Conservation (phyloP, 2,329 filamentous ascomycete species). For the Coniochaeta hoffmannii region DNA sequence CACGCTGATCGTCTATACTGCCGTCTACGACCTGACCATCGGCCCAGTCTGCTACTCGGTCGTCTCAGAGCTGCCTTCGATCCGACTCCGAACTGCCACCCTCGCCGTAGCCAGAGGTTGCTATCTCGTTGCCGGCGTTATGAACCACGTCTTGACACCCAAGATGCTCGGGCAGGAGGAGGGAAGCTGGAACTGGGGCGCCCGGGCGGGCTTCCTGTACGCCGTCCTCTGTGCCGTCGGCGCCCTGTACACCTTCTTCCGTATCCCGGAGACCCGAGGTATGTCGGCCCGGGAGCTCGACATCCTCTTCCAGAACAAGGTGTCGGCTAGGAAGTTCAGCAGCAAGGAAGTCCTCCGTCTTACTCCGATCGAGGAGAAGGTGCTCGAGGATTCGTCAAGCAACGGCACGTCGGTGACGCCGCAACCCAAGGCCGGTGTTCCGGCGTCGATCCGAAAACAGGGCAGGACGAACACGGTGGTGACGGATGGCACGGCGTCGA, state of each 20-base stretch:
- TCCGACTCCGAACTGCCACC: constrained; percentile 13
- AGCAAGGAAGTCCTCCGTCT: background rate
- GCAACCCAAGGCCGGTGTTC: background rate
- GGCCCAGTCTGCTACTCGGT: constrained; percentile 18
- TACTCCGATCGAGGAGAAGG: background rate
- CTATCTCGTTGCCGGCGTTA: constrained; percentile 12
- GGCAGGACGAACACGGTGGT: background rate
- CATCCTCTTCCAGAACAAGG: constrained; percentile 15
- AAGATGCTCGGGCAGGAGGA: constrained; percentile 12
- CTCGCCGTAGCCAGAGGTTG: constrained; percentile 14
- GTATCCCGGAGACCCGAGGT: constrained; percentile 15
- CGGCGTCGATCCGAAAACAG: background rate
- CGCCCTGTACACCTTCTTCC: constrained; percentile 17
- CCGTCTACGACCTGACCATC: constrained; percentile 17
- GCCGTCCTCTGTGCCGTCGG: constrained; percentile 33
- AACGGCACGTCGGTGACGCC: background rate
- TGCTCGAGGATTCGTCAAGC: background rate
- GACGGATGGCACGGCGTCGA: background rate
- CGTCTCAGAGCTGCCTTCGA: constrained; percentile 17
- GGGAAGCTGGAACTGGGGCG: constrained; percentile 12
- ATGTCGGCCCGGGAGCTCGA: constrained; percentile 15
- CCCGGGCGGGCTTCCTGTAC: constrained; percentile 15
- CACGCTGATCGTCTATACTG: constrained; percentile 13
- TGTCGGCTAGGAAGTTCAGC: constrained; percentile 12
- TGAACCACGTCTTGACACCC: constrained; percentile 15